These are phyloP conservation scores for Sanguinoderma infundibulare DNA, from an alignment of 1,284 basidiomycete species.

Conservation along the genomic window DNA sequence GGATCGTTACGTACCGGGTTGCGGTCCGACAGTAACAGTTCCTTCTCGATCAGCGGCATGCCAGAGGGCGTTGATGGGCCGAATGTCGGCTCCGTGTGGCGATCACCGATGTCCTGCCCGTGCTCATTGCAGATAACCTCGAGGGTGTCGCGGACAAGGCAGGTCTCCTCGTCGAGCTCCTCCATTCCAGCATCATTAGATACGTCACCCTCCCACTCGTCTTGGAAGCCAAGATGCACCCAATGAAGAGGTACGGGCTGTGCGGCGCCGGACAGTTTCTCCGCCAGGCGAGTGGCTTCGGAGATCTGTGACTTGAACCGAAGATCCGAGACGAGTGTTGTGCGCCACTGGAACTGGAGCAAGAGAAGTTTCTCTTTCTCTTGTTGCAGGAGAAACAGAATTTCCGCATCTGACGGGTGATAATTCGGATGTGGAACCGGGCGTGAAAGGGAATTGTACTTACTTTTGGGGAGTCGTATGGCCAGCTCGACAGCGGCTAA, in stretches of 20 bases:
- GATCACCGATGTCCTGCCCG: neutral
- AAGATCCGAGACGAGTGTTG: conserved; percentile 13
- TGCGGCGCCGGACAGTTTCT: neutral
- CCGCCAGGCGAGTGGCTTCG: neutral
- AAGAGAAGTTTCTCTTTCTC: conserved; percentile 3
- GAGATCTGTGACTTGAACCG: neutral
- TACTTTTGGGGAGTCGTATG: conserved; percentile 13
- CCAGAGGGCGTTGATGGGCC: neutral
- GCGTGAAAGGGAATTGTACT: neutral
- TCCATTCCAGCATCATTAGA: neutral
- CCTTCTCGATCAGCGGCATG: neutral
- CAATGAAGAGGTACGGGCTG: neutral
- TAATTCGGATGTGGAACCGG: neutral
- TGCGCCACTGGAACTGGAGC: conserved; percentile 19
- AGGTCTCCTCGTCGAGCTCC: neutral
- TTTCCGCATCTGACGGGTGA: conserved; percentile 1
- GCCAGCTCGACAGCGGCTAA: conserved; percentile 24
- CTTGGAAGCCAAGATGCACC: neutral
- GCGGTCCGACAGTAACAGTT: neutral
- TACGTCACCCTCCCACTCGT: neutral
- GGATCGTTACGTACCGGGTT: neutral
- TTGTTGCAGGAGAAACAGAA: conserved; percentile 14
- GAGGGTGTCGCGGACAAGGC: neutral
- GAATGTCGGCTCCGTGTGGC: neutral
- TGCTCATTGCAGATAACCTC: neutral